Evolutionary conservation across 345 rosid species (phyloP), one percentile per base, ranked within the genome.

Genomic region (Eucalyptus microcorys): DNA sequence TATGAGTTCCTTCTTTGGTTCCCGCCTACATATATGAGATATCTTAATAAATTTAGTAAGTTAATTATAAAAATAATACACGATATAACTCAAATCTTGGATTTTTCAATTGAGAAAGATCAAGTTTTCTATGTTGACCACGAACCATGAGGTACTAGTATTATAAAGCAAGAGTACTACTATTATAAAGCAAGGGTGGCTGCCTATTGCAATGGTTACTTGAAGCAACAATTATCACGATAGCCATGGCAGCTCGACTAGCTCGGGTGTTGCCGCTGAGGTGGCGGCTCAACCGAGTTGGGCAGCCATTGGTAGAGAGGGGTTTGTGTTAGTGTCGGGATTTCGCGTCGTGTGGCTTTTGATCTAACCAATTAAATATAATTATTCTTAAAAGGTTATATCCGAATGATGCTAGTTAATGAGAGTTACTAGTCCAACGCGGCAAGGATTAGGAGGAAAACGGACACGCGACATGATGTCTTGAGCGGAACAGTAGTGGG

Each of bases 291-390:
- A 42, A 4, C 2, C 45, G 14, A 71, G 26, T 19, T 19, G 27
- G 83, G 45, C 27, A 37, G 27, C 3, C 1, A 47, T 10, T 68
- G 26, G 13, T 17, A 11, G 43, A 34, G 7, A 17, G 12, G 80
- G 80, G 42, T 68, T 19, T 37, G 81, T 3, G 26, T 10, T 1
- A 1, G 26, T 1, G 2, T 16, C 2, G 42, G 8, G 42, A 2
- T 68, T 68, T 34, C 2, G 45, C 43, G 0, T 6, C 45, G 7
- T 21, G 42, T 1, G 13, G 22, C 22, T 16, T 50, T 50, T 50
- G 22, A 17, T 50, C 55, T 50, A 50, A 1, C 2, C 55, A 49
- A 49, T 49, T 15, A 49, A 49, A 49, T 49, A 17, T 14, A 49
- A 0, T 49, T n/a, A n/a, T n/a, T n/a, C n/a, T n/a, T n/a, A n/a